phyloP scores from a whole-genome alignment of 2,329 filamentous ascomycete genomes.

The Paradendryphiella salina region DNA sequence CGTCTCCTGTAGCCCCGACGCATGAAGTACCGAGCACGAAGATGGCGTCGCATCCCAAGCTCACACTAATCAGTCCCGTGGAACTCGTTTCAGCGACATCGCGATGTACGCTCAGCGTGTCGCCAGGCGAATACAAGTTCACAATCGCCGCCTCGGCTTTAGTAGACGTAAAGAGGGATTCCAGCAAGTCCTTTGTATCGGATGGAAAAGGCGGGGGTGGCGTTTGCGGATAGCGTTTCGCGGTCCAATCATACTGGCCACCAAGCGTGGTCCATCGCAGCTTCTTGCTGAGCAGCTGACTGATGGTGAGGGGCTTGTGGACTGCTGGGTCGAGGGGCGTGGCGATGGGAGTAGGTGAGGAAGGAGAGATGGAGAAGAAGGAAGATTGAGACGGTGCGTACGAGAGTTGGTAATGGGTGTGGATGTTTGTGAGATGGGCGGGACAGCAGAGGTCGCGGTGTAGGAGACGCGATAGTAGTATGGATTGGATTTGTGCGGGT shows the following conservation, averaged over 20 bases:
- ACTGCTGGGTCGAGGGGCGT: constrained; percentile 69
- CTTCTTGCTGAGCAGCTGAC: constrained; percentile 73
- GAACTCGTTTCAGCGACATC: constrained; percentile 88
- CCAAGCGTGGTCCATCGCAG: constrained; percentile 94
- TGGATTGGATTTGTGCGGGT: constrained; percentile 67
- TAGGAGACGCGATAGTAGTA: constrained; percentile 72
- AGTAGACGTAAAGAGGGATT: constrained; percentile 73
- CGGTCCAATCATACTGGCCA: constrained; percentile 95
- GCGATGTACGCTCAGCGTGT: constrained; percentile 89
- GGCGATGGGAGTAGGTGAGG: constrained; percentile 29
- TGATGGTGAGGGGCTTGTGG: constrained; percentile 73
- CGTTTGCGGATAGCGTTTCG: constrained; percentile 75
- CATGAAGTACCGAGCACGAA: constrained; percentile 70
- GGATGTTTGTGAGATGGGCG: constrained; percentile 83
- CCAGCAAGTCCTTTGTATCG: constrained; percentile 71
- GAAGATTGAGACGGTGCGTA: constrained; percentile 58
- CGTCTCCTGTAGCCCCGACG: constrained; percentile 11
- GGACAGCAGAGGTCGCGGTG: constrained; percentile 76
- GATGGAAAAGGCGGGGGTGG: constrained; percentile 71
- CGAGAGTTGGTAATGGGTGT: constrained; percentile 74
- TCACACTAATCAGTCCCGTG: constrained; percentile 79
- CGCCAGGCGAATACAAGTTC: constrained; percentile 88
- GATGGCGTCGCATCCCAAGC: constrained; percentile 84
- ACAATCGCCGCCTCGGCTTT: constrained; percentile 86
- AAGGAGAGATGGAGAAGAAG: constrained; percentile 56